Conservation (phyloP, 2,329 filamentous ascomycete species). For the Fusarium floridanum region DNA sequence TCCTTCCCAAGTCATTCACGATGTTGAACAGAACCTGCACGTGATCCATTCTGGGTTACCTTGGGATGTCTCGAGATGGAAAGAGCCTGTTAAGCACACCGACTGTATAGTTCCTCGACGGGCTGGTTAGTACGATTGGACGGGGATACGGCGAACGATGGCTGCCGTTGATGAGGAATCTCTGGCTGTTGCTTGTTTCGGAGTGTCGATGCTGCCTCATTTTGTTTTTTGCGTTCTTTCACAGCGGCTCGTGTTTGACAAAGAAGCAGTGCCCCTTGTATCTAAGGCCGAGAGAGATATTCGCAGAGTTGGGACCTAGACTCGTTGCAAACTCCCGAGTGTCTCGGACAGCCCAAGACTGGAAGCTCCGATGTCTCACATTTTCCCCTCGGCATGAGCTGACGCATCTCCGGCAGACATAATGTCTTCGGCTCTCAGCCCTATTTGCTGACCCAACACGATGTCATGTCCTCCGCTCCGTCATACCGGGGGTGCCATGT, state of each 20-base stretch:
- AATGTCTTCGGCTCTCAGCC: not conserved
- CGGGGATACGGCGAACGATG: not conserved
- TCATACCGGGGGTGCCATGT: slow-evolving; percentile 20
- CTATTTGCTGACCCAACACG: not conserved
- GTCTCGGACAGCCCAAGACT: not conserved
- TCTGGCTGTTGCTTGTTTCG: not conserved
- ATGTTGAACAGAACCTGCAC: slow-evolving; percentile 7
- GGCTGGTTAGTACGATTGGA: too few relatives aligned
- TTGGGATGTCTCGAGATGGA: not conserved
- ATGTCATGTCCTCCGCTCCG: not conserved
- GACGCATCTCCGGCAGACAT: not conserved
- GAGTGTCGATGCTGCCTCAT: not conserved
- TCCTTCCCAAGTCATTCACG: slow-evolving; percentile 9
- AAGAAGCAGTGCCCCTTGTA: not conserved
- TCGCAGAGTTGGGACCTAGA: not conserved
- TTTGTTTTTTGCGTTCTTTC: not conserved
- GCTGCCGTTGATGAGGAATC: too few relatives aligned
- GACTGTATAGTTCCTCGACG: not conserved
- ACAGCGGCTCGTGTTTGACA: rapidly evolving
- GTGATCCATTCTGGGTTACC: slow-evolving; percentile 13
- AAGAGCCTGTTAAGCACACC: not conserved
- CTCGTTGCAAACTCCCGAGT: not conserved
- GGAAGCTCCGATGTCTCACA: not conserved
- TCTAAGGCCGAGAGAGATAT: not conserved
- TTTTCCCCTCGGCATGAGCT: not conserved